Base-by-base conservation (phyloP, 163 green algal genomes). In the Scenedesmus sp. region DNA sequence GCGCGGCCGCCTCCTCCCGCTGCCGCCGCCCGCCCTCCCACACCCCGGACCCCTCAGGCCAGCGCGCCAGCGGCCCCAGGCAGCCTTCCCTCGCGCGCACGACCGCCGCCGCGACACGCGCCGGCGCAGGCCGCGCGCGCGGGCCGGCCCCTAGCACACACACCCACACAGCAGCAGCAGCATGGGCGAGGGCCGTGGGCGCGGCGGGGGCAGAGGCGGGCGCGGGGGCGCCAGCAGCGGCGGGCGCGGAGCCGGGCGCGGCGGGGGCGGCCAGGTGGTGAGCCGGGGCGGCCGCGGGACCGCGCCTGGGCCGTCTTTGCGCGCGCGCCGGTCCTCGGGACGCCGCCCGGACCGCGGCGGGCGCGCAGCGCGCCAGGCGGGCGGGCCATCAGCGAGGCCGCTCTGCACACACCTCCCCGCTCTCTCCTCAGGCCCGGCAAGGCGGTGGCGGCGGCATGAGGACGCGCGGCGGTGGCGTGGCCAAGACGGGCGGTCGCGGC, bases 201-300 rank as follows among this genome's bases (percentile, higher is more conserved):
- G 39, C n/a, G n/a, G n/a, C 22, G 11, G 62, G 15, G 62, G 62
- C 42, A 29, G 62, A n/a, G 17, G 62, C 34, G 26, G 62, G 34
- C 34, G 62, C 4, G 62, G 34, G n/a, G 62, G 62, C 34, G 44
- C 34, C 20, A 36, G 62, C 20, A 14, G 18, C 29, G 33, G 31
- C 18, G 36, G 51, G 15, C 9, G 26, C 60, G 54, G 24, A 58
- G 62, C 34, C 36, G 44, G 62, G 14, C 34, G 62, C 13, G 36
- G 62, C 54, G 36, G 62, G 34, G 34, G 39, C 17, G 39, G 39
- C 62, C 62, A 70, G 51, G 62, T 70, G 62, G 62, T 70, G 62
- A 70, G 62, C 15, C 6, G 7, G 39, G 39, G 7, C 39, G 6
- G 39, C 39, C 10, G 39, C 7, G 39, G 39, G 39, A 6, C 7